These are phyloP conservation scores for Volutella citrinella DNA, from an alignment of 2,329 filamentous ascomycete genomes.

Conservation along the genomic window DNA sequence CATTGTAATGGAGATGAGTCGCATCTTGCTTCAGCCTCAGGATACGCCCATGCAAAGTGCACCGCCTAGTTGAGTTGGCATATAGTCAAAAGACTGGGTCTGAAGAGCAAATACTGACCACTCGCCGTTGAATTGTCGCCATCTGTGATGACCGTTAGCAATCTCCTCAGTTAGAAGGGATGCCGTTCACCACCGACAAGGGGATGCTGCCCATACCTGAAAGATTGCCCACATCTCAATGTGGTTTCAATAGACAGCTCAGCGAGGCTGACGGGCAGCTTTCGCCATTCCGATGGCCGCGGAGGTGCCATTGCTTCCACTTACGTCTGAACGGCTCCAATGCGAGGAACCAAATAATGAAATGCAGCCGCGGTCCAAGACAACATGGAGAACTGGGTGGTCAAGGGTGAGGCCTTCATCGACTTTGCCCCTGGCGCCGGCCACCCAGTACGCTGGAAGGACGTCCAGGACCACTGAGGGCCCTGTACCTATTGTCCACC, in stretches of 20 bases:
- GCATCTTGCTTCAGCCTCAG: conserved; percentile 81
- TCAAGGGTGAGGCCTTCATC: no score
- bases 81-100: background rate
- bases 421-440: no score
- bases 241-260: conserved; percentile 96
- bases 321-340: no score
- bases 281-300: conserved; percentile 76
- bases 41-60: conserved; percentile 80
- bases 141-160: no score
- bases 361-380: background rate
- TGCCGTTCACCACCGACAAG: no score
- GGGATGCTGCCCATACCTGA: no score
- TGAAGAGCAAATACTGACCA: conserved; percentile 54
- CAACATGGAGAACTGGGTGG: background rate
- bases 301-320: conserved; percentile 35
- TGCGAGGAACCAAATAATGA: no score
- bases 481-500: no score
- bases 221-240: conserved; percentile 91
- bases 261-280: conserved; percentile 74
- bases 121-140: conserved; percentile 80
- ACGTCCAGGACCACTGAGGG: no score
- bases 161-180: no score
- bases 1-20: conserved; percentile 74
- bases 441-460: no score
- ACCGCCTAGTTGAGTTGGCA: conserved; percentile 54